Conservation (phyloP, 805 yeast genomes). For the Starmera dryadoides region DNA sequence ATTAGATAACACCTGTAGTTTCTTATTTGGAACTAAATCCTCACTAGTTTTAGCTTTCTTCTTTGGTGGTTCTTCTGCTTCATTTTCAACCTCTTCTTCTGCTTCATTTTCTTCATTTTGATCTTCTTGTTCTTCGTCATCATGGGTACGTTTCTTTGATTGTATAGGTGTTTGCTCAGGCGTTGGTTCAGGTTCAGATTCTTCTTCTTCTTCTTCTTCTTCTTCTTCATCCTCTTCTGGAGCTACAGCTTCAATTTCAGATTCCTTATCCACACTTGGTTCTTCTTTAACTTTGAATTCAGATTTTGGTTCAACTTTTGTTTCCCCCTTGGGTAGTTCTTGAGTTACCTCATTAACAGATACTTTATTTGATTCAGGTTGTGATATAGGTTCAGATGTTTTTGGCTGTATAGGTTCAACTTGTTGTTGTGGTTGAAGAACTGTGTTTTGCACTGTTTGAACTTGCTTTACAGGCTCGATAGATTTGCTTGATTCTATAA, state of each 20-base stretch:
- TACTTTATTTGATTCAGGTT: constrained; percentile 6
- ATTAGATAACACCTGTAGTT: constrained; percentile 54
- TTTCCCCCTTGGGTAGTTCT: no score
- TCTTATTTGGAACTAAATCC: constrained; percentile 28
- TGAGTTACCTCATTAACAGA: neutral
- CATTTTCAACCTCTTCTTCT: constrained; percentile 12
- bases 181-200: constrained; percentile 3
- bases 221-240: neutral
- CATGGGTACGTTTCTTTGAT: constrained; percentile 1
- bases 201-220: constrained; percentile 1
- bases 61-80: constrained; percentile 5
- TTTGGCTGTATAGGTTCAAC: constrained; percentile 11
- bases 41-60: constrained; percentile 3
- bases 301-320: no score
- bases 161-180: no score
- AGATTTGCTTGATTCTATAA: constrained; percentile 21
- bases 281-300: constrained; percentile 2
- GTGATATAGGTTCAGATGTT: constrained; percentile 11
- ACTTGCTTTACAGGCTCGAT: constrained; percentile 19
- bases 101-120: constrained; percentile 9
- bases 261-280: constrained; percentile 2
- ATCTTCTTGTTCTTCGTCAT: constrained; percentile 7
- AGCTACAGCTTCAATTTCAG: constrained; percentile 1
- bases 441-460: constrained; percentile 1
- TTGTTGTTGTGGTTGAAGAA: constrained; percentile 1